These are phyloP conservation scores for Gossypium stocksii DNA, from an alignment of 345 rosid species.

Conservation along the genomic window DNA sequence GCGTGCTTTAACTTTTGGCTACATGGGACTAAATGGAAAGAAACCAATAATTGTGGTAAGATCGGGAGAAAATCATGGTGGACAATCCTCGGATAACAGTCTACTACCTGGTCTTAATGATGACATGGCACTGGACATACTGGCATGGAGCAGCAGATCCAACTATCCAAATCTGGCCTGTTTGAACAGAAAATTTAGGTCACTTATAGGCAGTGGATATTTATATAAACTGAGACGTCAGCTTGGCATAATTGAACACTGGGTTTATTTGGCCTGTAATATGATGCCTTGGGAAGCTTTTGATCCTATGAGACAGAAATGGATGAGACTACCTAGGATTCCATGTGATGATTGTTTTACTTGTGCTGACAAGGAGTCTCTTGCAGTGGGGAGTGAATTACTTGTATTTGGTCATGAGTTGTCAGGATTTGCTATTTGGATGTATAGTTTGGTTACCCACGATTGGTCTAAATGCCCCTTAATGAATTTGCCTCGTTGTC, in stretches of 20 bases:
- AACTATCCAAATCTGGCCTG: conserved; percentile 34
- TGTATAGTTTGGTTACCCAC: conserved; percentile 25
- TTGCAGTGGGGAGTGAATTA: conserved; percentile 38
- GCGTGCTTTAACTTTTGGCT: conserved; percentile 11
- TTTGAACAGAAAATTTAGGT: conserved; percentile 29
- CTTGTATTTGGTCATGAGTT: conserved; percentile 45
- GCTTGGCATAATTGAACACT: conserved; percentile 38
- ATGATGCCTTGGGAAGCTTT: conserved; percentile 44
- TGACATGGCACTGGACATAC: conserved; percentile 30
- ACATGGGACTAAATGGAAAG: conserved; percentile 16
- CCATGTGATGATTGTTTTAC: conserved; percentile 43
- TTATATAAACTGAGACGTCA: conserved; percentile 28
- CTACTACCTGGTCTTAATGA: conserved; percentile 32
- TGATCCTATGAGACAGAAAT: conserved; percentile 35
- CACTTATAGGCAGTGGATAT: conserved; percentile 34
- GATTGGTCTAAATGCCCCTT: conserved; percentile 32
- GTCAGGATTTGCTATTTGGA: conserved; percentile 36
- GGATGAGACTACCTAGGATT: conserved; percentile 40
- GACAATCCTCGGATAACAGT: conserved; percentile 24
- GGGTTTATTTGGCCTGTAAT: conserved; percentile 40
- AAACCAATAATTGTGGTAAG: not conserved
- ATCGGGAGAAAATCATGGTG: conserved; percentile 22
- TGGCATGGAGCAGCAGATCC: conserved; percentile 34
- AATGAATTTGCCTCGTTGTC: conserved; percentile 36
- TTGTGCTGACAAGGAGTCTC: conserved; percentile 40